Evolutionary conservation across 495 filamentous ascomycete species (phyloP), one percentile per base, ranked within the genome.

Genomic region (Lasiosphaeris hirsuta): DNA sequence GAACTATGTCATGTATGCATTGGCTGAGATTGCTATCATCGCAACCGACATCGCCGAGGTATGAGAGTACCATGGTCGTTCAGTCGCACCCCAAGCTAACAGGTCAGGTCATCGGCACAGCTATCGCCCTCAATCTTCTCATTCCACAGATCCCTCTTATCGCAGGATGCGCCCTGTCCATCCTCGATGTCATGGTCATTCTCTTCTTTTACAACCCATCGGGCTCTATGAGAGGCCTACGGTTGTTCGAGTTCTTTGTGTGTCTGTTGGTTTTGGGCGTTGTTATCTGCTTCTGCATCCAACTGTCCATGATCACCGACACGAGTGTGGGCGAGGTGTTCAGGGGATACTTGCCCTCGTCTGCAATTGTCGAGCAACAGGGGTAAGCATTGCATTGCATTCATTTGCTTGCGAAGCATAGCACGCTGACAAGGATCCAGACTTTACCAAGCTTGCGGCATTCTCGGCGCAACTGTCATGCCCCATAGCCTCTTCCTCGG

Each of bases 381-480:
- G 89, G 89, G 61, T 63, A 35, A 10, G 57, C 18, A 10, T 41
- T 8, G 6, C 6, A 13, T 40, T 15, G 33, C 19, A 1, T 17
- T 13, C 11, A 15, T 19, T 7, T 37, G 9, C 10, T 30, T 3
- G n/a, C 18, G 14, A n/a, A n/a, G n/a, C n/a, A 49, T n/a, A 49
- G 34, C 14, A 15, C 3, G 14, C 40, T 45, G 54, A 37, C 23
- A 30, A 5, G 30, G 0, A 30, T 23, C 6, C 30, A 54, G 67
- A 33, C 71, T 96, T 11, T 96, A 93, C 73, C 89, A 94, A 71
- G 87, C 90, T 52, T 96, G 92, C 65, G 92, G 91, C 55, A 96
- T 96, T 61, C 81, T 96, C 10, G 92, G 92, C 18, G 92, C 92
- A 13, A 96, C 92, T 2, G 90, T 96, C 18, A 96, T 96, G 92